Evolutionary conservation across 1,139 yeast species (phyloP), one percentile per base, ranked within the genome.

Genomic region (Saccharomycopsis hybrid): DNA sequence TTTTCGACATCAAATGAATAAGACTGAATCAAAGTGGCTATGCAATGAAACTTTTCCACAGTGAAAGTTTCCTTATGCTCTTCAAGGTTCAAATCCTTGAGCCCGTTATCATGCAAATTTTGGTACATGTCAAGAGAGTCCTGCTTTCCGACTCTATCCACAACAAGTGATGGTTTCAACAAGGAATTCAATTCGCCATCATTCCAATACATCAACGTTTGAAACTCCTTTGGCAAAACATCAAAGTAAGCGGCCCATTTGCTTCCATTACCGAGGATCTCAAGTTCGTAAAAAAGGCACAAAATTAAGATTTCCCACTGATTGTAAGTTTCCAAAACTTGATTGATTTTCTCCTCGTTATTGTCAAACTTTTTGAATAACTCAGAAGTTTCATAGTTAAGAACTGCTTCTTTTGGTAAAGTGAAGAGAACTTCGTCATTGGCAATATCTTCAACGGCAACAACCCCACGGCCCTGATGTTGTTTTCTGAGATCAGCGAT

Each of bases 271-370:
- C 71, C 69, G 55, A 71, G 62, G 13, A 65, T 57, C 11, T 65
- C 60, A 33, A 66, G 54, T 60, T 86, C 94, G 59, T 78, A 80
- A 49, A 84, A 67, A 58, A 90, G 70, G 25, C 81, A 73, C 41
- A 87, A 64, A 48, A 90, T 82, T 53, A 90, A 68, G 0, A 83
- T 78, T 54, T 85, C 84, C 97, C 97, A 90, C 43, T 82, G 83
- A 52, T 75, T 77, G 48, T 80, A 66, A 25, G 68, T 60, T 4
- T 66, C 65, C 24, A 70, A 58, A 5, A 80, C 65, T 28, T 66
- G 67, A 4, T 65, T 68, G 28, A 60, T 62, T 32, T 71, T 62
- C 2, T 66, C 65, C 0, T 74, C 70, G 28, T 59, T 59, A 18
- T 72, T 11, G 18, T 8, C 18, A n/a, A 36, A 25, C 18, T 44